Evolutionary conservation across 1,139 yeast species (phyloP).

Genomic region (Suzukiozyma palmioleophila): DNA sequence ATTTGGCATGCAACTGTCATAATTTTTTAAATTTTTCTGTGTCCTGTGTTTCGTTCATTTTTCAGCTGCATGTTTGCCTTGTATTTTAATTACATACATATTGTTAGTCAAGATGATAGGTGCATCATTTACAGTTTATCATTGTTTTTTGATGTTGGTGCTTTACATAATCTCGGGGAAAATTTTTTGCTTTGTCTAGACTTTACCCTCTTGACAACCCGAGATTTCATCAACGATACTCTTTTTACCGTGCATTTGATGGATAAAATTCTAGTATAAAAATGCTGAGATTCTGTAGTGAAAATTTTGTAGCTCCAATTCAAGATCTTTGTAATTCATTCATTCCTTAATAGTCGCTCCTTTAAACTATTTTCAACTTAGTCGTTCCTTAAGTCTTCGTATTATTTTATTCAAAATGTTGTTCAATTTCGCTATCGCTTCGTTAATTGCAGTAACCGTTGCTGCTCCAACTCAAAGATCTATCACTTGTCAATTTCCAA

Average conservation of each 20-base stretch:
- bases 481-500: constrained; percentile 63
- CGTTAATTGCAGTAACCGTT: constrained; percentile 16
- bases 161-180: not conserved
- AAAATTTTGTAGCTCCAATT: not conserved
- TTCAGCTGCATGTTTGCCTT: no score
- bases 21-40: no score
- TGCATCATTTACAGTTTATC: not conserved
- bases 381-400: not conserved
- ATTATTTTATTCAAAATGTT: constrained; percentile 14
- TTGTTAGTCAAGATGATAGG: not conserved
- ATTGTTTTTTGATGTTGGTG: not conserved
- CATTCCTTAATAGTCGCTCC: not conserved
- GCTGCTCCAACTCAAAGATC: constrained; percentile 31
- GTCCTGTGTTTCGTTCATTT: no score
- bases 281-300: not conserved
- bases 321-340: not conserved
- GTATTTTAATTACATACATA: not conserved
- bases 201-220: not conserved
- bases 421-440: constrained; percentile 17
- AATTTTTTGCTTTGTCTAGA: not conserved
- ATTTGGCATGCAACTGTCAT: no score
- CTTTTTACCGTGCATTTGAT: not conserved
- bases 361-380: not conserved
- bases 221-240: not conserved
- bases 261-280: not conserved